Evolutionary conservation across 345 rosid species (phyloP).

Genomic region (Sapria himalayana): DNA sequence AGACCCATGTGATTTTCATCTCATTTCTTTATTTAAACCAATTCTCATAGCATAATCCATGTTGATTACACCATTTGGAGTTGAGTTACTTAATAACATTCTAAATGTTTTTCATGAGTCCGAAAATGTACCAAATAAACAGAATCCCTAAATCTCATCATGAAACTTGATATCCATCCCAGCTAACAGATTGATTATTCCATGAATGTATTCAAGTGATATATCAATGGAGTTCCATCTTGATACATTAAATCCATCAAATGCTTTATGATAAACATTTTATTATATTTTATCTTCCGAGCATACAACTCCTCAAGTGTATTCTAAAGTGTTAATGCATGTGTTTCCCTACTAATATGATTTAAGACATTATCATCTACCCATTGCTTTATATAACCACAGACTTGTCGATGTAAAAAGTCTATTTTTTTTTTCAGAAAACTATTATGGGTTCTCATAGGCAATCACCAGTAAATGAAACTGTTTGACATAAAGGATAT

Average conservation of each 20-base stretch:
- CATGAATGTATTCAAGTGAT: constrained; percentile 1
- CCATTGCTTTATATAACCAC: neutral
- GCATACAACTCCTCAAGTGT: neutral
- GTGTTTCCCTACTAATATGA: neutral
- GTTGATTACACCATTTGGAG: neutral
- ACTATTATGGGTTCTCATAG: neutral
- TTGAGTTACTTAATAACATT: neutral
- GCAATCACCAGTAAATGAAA: neutral
- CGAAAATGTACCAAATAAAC: neutral
- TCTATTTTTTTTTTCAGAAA: too few relatives aligned
- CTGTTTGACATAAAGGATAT: neutral
- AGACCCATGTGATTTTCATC: neutral
- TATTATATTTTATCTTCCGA: neutral
- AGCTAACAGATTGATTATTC: too few relatives aligned
- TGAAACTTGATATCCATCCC: neutral
- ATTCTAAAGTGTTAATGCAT: neutral
- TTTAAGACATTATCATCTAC: neutral
- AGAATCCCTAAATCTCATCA: neutral
- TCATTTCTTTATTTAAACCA: neutral
- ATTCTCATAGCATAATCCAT: neutral
- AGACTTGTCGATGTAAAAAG: neutral
- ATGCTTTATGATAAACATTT: neutral
- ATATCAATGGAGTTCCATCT: neutral
- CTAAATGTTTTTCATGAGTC: neutral
- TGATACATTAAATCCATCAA: neutral